Conservation (phyloP, 2,329 filamentous ascomycete species). For the Cladophialophora exuberans region DNA sequence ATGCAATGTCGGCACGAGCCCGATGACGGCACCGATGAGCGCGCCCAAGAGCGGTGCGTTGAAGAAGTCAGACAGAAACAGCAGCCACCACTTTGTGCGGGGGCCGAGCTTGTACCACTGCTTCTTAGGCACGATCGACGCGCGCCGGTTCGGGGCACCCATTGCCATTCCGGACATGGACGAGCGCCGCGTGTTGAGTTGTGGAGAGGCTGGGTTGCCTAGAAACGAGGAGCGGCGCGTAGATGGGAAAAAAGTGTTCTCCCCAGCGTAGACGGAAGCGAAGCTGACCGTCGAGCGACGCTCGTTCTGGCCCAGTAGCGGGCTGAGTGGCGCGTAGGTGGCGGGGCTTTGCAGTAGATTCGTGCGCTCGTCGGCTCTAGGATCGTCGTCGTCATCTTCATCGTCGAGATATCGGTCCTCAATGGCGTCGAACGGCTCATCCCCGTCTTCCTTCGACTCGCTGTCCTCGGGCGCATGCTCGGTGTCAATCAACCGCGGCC, state of each 20-base stretch:
- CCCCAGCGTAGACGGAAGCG: constrained; percentile 42
- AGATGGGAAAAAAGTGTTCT: constrained; percentile 56
- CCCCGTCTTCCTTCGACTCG: constrained; percentile 33
- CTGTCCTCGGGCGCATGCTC: constrained; percentile 41
- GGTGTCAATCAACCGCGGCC: constrained; percentile 60
- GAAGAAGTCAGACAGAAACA: constrained; percentile 55
- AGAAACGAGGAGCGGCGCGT: constrained; percentile 18
- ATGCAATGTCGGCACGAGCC: constrained; percentile 63
- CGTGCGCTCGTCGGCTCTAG: constrained; percentile 28
- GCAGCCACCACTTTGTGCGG: constrained; percentile 43
- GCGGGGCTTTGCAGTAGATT: constrained; percentile 14
- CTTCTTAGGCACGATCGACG: constrained; percentile 19
- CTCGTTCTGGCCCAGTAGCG: background rate
- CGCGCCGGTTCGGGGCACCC: constrained; percentile 23
- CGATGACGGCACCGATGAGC: constrained; percentile 60
- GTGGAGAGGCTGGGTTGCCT: background rate
- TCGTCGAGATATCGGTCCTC: constrained; percentile 19
- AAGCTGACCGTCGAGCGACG: constrained; percentile 19
- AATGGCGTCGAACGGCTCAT: constrained; percentile 1
- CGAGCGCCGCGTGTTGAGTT: background rate
- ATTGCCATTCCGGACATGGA: background rate
- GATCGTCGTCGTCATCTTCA: constrained; percentile 27
- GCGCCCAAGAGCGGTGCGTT: constrained; percentile 67
- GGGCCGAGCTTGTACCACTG: constrained; percentile 42
- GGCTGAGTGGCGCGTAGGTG: background rate